Percentiles rank a stretch among this genome's conserved stretches.
Evolutionary conservation across 257 asterid species (phyloP).

Genomic region (Lycium ferocissimum): DNA sequence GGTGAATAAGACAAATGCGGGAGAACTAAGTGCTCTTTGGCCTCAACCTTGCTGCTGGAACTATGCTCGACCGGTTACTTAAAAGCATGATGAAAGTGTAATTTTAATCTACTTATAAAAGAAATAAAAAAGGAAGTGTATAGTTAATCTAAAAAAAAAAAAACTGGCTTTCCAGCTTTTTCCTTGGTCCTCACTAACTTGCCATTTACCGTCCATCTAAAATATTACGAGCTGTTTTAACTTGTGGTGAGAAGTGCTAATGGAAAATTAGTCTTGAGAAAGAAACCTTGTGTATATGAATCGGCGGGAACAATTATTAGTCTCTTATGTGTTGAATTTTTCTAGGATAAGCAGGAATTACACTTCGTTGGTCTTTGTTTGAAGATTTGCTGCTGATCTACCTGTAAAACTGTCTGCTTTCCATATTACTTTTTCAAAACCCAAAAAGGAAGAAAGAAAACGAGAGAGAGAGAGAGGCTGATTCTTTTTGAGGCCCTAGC

Average conservation of each 20-base stretch:
- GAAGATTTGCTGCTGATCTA: neutral
- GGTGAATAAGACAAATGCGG: neutral
- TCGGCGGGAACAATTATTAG: neutral
- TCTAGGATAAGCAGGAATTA: neutral
- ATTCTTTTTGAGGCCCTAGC: neutral
- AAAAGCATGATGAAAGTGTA: neutral
- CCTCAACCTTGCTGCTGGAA: constrained; percentile 5
- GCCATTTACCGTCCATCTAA: neutral
- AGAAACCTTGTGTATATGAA: constrained; percentile 22
- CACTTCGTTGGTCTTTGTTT: neutral
- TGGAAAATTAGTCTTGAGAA: neutral
- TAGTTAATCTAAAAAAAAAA: neutral
- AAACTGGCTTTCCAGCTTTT: neutral
- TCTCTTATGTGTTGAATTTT: neutral
- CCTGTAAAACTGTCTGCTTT: neutral
- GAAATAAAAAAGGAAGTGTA: neutral
- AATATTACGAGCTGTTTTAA: neutral
- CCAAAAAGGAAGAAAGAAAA: too few relatives aligned
- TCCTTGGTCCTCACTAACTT: neutral
- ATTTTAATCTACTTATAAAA: neutral
- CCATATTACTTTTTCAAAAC: neutral
- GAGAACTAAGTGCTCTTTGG: constrained; percentile 1
- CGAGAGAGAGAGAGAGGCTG: neutral
- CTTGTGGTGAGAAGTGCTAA: constrained; percentile 17
- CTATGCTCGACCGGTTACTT: neutral